Conservation (phyloP, 1,284 basidiomycete species). For the Mycena sp. region DNA sequence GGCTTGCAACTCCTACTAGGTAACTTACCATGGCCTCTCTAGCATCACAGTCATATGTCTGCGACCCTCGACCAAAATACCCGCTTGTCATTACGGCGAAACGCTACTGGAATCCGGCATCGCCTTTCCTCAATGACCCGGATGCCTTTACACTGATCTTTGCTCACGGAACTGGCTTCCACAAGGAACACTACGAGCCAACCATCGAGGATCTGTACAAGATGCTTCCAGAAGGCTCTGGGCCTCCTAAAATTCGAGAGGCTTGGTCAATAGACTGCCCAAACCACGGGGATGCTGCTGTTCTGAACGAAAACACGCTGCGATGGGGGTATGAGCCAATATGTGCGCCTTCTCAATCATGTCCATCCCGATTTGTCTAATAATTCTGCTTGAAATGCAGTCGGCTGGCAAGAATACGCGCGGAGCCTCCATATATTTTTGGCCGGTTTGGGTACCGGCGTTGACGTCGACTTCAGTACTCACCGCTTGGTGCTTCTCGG, state of each 20-base stretch:
- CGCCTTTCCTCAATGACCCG: conserved; percentile 44
- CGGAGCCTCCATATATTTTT: conserved; percentile 46
- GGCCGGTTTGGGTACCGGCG: conserved; percentile 45
- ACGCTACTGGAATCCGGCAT: conserved; percentile 53
- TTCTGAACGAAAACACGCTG: conserved; percentile 56
- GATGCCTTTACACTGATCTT: conserved; percentile 59
- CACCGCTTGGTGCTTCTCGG: conserved; percentile 47
- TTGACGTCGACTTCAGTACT: conserved; percentile 47
- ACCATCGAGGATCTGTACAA: conserved; percentile 56
- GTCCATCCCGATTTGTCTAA: too few species aligned
- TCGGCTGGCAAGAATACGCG: conserved; percentile 50
- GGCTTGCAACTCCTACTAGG: too few species aligned
- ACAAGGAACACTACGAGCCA: conserved; percentile 68
- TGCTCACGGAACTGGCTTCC: conserved; percentile 61
- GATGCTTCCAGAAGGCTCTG: conserved; percentile 33
- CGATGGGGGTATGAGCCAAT: conserved; percentile 51
- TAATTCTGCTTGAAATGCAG: conserved; percentile 32
- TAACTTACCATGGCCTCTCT: not conserved
- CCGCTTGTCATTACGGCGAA: conserved; percentile 58
- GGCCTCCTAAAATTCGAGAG: conserved; percentile 50
- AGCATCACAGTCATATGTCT: conserved; percentile 49
- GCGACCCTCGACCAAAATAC: conserved; percentile 62
- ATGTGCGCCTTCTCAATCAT: conserved; percentile 42
- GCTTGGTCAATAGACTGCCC: conserved; percentile 63
- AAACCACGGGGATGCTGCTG: conserved; percentile 63